phyloP scores from a whole-genome alignment of 2,329 filamentous ascomycete species.

The Alternaria angustiovoidea region DNA sequence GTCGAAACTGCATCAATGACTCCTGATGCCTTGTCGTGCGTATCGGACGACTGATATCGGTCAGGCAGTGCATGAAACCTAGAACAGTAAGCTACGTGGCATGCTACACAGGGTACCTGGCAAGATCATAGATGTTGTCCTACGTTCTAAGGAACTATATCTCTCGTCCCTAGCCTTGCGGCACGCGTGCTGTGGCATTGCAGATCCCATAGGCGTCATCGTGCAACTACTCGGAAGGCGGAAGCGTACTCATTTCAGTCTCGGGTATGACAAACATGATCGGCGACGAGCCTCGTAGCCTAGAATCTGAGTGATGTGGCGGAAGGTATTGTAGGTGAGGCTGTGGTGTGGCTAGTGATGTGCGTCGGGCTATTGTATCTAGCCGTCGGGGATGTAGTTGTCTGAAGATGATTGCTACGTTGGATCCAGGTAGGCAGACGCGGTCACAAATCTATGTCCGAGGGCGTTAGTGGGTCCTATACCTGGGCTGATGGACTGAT shows the following conservation, averaged over 20 bases:
- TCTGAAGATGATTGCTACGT: neutral
- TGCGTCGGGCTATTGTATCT: neutral
- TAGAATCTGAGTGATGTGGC: neutral
- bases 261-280: neutral
- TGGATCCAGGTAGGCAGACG: neutral
- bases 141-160: neutral
- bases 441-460: neutral
- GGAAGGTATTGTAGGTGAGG: neutral
- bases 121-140: neutral
- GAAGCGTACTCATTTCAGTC: neutral
- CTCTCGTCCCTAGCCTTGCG: neutral
- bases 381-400: neutral
- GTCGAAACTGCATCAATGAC: neutral
- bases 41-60: neutral
- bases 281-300: neutral
- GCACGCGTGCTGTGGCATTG: neutral
- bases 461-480: neutral
- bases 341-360: neutral
- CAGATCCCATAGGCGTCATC: neutral
- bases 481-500: neutral
- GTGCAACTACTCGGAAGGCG: neutral
- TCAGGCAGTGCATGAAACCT: neutral
- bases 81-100: neutral
- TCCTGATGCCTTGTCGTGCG: neutral
- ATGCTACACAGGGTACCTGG: neutral